Evolutionary conservation across 176 grass and related monocot genomes (phyloP).

Genomic region (Juncus effusus): DNA sequence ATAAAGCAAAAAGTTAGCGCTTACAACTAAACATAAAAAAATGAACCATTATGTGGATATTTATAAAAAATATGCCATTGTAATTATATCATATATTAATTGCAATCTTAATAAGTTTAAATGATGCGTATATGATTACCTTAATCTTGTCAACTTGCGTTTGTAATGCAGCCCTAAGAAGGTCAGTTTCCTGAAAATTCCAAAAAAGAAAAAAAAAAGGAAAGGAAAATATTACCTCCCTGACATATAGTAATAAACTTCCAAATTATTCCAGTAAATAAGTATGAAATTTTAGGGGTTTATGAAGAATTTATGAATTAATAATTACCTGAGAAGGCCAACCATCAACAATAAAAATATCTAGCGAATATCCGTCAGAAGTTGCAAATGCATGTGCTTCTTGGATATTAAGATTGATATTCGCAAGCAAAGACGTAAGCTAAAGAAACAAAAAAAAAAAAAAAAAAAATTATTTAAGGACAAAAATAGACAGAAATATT

Average conservation of each 20-base stretch:
- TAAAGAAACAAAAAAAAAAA: conserved; percentile 14
- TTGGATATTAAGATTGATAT: conserved; percentile 29
- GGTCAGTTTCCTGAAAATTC: conserved; percentile 39
- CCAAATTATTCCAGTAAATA: too few species aligned
- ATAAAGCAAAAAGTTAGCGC: conserved; percentile 14
- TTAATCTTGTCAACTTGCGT: conserved; percentile 58
- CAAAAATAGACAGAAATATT: conserved; percentile 5
- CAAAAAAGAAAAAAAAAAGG: conserved; percentile 17
- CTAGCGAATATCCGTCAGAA: conserved; percentile 16
- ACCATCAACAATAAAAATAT: conserved; percentile 18
- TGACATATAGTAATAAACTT: neutral
- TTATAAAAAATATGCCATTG: neutral
- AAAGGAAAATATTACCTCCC: conserved; percentile 10
- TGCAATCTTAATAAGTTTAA: conserved; percentile 26
- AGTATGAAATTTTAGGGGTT: neutral
- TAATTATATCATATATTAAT: conserved; percentile 6
- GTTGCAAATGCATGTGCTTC: conserved; percentile 31
- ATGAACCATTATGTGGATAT: neutral
- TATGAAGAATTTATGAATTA: conserved; percentile 1
- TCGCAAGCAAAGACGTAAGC: conserved; percentile 22
- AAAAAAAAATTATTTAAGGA: neutral
- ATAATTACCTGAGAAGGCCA: conserved; percentile 24
- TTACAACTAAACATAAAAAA: neutral
- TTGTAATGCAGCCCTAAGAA: conserved; percentile 42
- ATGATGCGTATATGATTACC: conserved; percentile 30